Percentiles rank a stretch among this genome's conserved stretches.
phyloP scores from a whole-genome alignment of 2,329 filamentous ascomycete species.

The Didymella pomorum region DNA sequence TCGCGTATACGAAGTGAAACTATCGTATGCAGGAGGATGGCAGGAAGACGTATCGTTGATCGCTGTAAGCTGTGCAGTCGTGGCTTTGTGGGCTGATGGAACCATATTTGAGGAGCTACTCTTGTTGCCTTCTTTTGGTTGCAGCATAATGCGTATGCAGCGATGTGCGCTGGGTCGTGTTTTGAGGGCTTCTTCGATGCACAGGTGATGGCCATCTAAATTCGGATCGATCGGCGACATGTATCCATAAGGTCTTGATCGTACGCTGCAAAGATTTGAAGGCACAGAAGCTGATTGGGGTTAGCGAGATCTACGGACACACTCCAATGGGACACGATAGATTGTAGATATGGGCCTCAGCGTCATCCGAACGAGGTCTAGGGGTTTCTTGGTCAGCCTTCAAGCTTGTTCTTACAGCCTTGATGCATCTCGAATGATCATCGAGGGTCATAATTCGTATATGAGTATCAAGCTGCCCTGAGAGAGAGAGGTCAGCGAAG shows the following conservation, averaged over 20 bases:
- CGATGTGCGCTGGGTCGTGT: background rate
- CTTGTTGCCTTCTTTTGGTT: background rate
- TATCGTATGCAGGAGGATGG: too few species aligned
- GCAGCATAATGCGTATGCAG: background rate
- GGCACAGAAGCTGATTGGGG: background rate
- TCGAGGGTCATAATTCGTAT: background rate
- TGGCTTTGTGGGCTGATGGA: slow-evolving; percentile 3
- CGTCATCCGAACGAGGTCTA: background rate
- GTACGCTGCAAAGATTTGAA: background rate
- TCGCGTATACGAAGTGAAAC: too few species aligned
- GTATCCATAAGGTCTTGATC: background rate
- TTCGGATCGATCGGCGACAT: background rate
- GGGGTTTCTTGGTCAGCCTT: background rate
- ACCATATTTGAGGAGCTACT: background rate
- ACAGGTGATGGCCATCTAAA: background rate
- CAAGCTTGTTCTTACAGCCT: background rate
- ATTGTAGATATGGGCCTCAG: background rate
- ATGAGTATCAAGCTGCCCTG: background rate
- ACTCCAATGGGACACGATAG: background rate
- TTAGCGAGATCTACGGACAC: background rate
- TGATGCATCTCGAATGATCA: background rate
- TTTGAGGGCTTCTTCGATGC: background rate
- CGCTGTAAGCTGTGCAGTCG: slow-evolving; percentile 7
- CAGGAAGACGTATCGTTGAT: background rate
- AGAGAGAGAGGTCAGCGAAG: background rate